Evolutionary conservation across 805 yeast genomes (phyloP), one percentile per base, ranked within the genome.

Genomic region (Schizosaccharomyces japonicus): DNA sequence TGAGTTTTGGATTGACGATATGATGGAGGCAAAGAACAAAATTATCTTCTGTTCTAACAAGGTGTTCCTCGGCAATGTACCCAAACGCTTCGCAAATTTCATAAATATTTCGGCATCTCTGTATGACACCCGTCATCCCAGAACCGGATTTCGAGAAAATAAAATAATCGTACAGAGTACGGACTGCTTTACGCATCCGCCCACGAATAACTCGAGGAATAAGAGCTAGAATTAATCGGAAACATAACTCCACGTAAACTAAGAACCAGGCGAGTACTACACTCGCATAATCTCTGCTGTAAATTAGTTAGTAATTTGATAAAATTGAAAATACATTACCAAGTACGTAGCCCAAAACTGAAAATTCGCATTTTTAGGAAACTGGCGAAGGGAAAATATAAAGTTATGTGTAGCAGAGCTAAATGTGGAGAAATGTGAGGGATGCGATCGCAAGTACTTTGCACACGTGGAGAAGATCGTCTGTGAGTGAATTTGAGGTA

Each of bases 1-100:
- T 26, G 11, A 26, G 19, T 8, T 36, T 27, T 7, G 47, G 40
- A 28, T 36, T 25, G 1, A 27, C 23, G 25, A 45, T 45, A 44
- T 94, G 65, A 56, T 85, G 95, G 2, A 83, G 53, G 0, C 84
- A 79, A 26, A 85, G 64, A 17, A 81, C 57, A 56, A 81, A 85
- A 29, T 78, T 78, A 58, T 85, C 95, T 40, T 67, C 63, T 0
- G 95, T 85, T 47, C 68, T 63, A 1, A 83, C 83, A 7, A 87
- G 64, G 57, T 81, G 85, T 55, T 78, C 80, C 54, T 84, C 85
- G 10, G 78, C 69, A 1, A 63, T 65, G 55, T 79, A 80, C 1
- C 84, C 87, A 57, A 76, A 80, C 1, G 78, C 51, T 1, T 55
- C 61, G 50, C 84, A 78, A 66, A 85, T 29, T 25, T 36, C 42